These are phyloP conservation scores for Solanum ossicruentum DNA, from an alignment of 257 asterid genomes.

Conservation along the genomic window DNA sequence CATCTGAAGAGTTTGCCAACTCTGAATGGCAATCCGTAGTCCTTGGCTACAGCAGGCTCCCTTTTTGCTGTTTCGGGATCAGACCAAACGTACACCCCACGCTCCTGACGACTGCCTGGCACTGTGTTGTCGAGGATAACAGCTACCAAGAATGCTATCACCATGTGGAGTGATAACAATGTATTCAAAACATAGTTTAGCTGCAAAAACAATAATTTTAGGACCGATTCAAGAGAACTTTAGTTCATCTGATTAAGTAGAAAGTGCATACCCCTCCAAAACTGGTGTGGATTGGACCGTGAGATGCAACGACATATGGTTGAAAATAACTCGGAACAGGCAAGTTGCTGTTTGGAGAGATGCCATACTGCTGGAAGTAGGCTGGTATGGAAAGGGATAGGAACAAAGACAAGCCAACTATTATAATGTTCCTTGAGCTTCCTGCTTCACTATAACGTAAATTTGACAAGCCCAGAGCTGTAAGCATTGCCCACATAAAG, in stretches of 20 bases:
- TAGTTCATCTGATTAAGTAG: neutral
- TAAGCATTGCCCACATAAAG: constrained; percentile 95
- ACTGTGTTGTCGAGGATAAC: constrained; percentile 82
- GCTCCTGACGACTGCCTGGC: constrained; percentile 86
- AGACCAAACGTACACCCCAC: constrained; percentile 89
- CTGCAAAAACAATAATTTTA: constrained; percentile 26
- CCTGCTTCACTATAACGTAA: constrained; percentile 95
- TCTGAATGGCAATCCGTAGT: constrained; percentile 75
- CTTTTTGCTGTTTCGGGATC: constrained; percentile 86
- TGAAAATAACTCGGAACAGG: constrained; percentile 80
- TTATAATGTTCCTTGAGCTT: constrained; percentile 92
- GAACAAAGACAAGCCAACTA: constrained; percentile 82
- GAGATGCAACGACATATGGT: constrained; percentile 81
- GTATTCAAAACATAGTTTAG: constrained; percentile 73
- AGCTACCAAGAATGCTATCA: constrained; percentile 73
- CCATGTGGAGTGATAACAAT: constrained; percentile 81
- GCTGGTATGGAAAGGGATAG: constrained; percentile 81
- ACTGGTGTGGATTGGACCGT: constrained; percentile 74
- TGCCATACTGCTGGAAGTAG: constrained; percentile 84
- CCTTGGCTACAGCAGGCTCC: constrained; percentile 80
- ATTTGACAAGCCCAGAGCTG: constrained; percentile 88
- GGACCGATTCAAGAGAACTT: neutral
- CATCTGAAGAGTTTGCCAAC: constrained; percentile 79
- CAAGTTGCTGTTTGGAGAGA: constrained; percentile 63
- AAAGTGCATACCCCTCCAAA: constrained; percentile 54